Conservation (phyloP, 139 green algal species). For the Micractinium sp. region DNA sequence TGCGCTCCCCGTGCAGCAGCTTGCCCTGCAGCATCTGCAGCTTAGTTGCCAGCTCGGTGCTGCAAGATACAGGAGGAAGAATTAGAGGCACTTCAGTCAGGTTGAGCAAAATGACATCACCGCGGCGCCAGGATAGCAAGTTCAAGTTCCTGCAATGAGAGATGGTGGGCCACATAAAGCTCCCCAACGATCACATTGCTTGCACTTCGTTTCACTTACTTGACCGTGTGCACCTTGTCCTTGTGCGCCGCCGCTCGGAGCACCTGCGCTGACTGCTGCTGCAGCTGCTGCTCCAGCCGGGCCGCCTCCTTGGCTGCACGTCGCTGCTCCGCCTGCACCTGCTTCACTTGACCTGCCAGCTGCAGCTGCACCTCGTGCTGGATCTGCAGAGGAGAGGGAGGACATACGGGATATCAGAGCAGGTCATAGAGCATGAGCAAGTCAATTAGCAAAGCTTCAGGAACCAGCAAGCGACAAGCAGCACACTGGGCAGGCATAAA, state of each 20-base stretch:
- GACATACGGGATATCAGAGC: no score
- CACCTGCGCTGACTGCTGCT: slow-evolving; percentile 33
- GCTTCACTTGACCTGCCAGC: slow-evolving; percentile 21
- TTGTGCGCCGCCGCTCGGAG: slow-evolving; percentile 26
- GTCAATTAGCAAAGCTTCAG: no score
- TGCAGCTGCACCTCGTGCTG: slow-evolving; percentile 31
- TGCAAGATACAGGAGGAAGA: slow-evolving; percentile 19
- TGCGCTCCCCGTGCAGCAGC: slow-evolving; percentile 64
- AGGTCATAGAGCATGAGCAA: no score
- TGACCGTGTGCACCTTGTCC: slow-evolving; percentile 43
- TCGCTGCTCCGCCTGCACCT: slow-evolving; percentile 9
- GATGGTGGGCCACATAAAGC: background rate
- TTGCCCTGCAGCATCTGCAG: slow-evolving; percentile 78
- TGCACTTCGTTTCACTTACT: slow-evolving; percentile 5
- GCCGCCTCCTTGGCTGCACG: slow-evolving; percentile 27
- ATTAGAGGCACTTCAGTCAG: background rate
- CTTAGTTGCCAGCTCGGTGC: slow-evolving; percentile 63
- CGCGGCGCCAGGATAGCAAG: no score
- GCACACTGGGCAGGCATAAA: no score
- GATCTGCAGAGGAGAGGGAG: background rate
- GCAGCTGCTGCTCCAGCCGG: slow-evolving; percentile 14
- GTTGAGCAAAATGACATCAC: background rate
- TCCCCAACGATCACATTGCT: background rate
- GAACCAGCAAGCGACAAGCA: no score
- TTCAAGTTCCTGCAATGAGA: background rate